Percentiles rank a stretch among this genome's conserved stretches.
Conservation (phyloP, 2,329 filamentous ascomycete species). For the Monosporascus sp. region DNA sequence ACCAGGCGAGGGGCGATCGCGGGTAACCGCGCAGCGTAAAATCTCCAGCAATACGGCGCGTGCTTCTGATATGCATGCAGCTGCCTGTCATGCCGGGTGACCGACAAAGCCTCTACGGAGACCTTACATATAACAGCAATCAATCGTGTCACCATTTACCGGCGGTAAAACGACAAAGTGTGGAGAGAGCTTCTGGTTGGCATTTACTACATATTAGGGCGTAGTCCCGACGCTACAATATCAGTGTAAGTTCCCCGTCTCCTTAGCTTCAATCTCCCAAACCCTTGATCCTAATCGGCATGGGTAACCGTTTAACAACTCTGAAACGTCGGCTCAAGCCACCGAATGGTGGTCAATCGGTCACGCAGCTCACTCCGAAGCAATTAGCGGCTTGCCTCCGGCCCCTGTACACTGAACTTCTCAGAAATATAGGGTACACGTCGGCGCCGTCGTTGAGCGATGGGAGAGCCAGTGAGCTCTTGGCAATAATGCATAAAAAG, state of each 20-base stretch:
- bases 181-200: neutral
- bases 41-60: no score
- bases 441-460: conserved; percentile 23
- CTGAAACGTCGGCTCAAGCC: neutral
- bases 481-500: conserved; percentile 15
- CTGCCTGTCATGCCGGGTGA: no score
- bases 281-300: neutral
- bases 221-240: neutral
- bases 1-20: neutral
- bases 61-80: no score
- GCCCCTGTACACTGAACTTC: neutral
- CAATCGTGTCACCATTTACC: neutral
- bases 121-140: no score
- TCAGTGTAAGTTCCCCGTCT: neutral
- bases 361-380: neutral
- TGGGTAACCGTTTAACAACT: neutral
- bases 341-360: neutral
- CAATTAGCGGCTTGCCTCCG: neutral
- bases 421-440: neutral
- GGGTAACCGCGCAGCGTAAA: neutral
- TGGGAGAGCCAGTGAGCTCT: conserved; percentile 26
- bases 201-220: neutral
- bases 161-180: neutral
- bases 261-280: neutral
- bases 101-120: no score